These are phyloP conservation scores for Zanthoxylum bungeanum DNA, from an alignment of 345 rosid species.

Conservation along the genomic window DNA sequence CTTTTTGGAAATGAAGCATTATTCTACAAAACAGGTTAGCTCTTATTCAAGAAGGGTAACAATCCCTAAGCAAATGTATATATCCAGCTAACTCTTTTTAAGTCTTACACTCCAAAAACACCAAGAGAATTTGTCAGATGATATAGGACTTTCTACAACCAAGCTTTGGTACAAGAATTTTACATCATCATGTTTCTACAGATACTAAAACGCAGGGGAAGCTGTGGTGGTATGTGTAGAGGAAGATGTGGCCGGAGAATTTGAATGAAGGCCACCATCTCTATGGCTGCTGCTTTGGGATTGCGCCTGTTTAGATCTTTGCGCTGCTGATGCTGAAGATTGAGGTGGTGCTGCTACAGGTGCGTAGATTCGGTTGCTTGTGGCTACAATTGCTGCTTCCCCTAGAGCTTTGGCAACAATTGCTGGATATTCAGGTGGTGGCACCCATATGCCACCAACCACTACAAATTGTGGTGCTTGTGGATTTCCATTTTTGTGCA, in stretches of 20 bases:
- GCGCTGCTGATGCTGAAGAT: neutral
- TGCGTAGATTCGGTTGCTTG: slow-evolving; percentile 35
- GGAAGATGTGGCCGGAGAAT: slow-evolving; percentile 65
- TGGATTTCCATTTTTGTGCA: slow-evolving; percentile 37
- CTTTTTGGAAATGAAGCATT: too few species aligned
- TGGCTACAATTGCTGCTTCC: slow-evolving; percentile 18
- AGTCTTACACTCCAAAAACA: slow-evolving; percentile 9
- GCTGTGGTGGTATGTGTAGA: slow-evolving; percentile 59
- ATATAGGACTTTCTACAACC: slow-evolving; percentile 7
- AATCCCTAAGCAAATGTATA: slow-evolving; percentile 6
- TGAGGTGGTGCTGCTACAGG: slow-evolving; percentile 42
- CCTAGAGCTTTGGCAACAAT: slow-evolving; percentile 28
- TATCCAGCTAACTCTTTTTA: neutral
- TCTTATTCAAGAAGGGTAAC: slow-evolving; percentile 18
- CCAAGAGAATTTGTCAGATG: neutral
- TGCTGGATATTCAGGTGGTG: slow-evolving; percentile 54
- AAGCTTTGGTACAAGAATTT: slow-evolving; percentile 34
- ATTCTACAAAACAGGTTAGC: too few species aligned
- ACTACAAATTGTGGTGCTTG: slow-evolving; percentile 83
- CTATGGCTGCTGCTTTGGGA: slow-evolving; percentile 39
- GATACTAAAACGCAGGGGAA: slow-evolving; percentile 33
- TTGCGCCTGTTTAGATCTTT: slow-evolving; percentile 18
- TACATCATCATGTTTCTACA: slow-evolving; percentile 16
- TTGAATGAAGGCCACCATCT: slow-evolving; percentile 36
- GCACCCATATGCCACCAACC: slow-evolving; percentile 92